Percentiles rank a stretch among this genome's conserved stretches.
Evolutionary conservation across 495 filamentous ascomycete genomes (phyloP).

Genomic region (Pyrenopolyporus hunteri): DNA sequence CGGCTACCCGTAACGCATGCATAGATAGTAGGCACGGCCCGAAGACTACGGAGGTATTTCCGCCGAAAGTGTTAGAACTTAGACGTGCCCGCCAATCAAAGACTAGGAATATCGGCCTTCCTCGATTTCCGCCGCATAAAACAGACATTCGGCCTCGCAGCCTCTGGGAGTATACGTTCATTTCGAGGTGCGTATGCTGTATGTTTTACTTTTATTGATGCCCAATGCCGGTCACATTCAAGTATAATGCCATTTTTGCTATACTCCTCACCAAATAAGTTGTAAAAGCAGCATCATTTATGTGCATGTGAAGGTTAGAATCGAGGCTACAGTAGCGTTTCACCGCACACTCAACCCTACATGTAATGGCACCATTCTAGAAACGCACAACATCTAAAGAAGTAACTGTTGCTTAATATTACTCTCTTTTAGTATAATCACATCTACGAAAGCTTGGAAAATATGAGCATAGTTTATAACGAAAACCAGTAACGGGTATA

Average conservation of each 20-base stretch:
- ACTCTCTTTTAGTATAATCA: neutral
- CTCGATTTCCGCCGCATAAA: slow-evolving; percentile 18
- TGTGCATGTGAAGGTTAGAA: neutral
- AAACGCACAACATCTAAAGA: no score
- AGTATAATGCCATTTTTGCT: neutral
- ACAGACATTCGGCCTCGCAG: neutral
- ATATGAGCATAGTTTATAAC: neutral
- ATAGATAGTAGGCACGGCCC: slow-evolving; percentile 15
- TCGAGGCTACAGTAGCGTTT: neutral
- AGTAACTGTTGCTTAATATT: neutral
- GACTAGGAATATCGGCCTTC: slow-evolving; percentile 8
- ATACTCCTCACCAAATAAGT: neutral
- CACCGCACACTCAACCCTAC: no score
- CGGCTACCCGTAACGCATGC: slow-evolving; percentile 3
- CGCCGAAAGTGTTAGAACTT: slow-evolving; percentile 22
- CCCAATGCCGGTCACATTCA: neutral
- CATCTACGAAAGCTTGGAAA: neutral
- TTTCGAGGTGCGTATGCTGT: neutral
- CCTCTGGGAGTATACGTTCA: neutral
- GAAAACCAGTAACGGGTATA: neutral
- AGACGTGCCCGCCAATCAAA: slow-evolving; percentile 11
- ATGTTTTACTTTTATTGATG: neutral
- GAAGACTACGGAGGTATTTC: slow-evolving; percentile 26
- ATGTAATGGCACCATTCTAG: no score
- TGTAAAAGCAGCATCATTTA: neutral